Base-by-base conservation (phyloP, 2,329 filamentous ascomycete species). In the Microascus cirrosus region DNA sequence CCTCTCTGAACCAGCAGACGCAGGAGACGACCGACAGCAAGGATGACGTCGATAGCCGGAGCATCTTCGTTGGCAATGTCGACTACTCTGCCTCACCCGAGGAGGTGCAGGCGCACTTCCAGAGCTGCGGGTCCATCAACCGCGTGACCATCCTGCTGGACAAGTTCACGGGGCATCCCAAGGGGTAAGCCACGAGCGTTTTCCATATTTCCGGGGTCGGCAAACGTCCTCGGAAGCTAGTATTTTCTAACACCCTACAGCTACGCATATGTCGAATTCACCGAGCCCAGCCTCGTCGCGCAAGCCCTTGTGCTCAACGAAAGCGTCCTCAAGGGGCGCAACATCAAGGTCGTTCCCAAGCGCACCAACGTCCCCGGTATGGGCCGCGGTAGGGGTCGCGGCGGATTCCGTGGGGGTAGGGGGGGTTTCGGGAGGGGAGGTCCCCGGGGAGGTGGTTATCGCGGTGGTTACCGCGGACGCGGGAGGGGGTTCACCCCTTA, bases 91-190 rank as follows among this genome's bases (percentile, higher is more conserved):
- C 93, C 24, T 95, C 91, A 32, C 94, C 94, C 2, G 94, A 99
- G 74, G 94, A 99, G 77, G 94, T 99, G 60, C 94, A 99, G 77
- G 90, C 91, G 60, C 94, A 99, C 70, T 99, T 99, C 76, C 91
- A 96, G 78, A 95, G 86, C 77, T 95, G 91, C 67, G 94, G 94
- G 60, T 90, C 89, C 64, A 99, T 99, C 78, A 99, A 99, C 74
- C 87, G 94, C 61, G 94, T 99, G 60, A 99, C 94, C 1, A 99
- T 99, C 64, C 77, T 99, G 65, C 77, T 99, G 65, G 94, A 99
- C 77, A 99, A 99, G 77, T 97, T 96, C 69, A 96, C 92, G 12
- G 94, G 94, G 62, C 92, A 97, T 78, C 94, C 94, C n/a, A 99
- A 99, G 79, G 94, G 94, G 92, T 96, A 78, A 73, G 86, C 24